Evolutionary conservation across 2,329 filamentous ascomycete genomes (phyloP), one percentile per base, ranked within the genome.

Genomic region (Mycogone perniciosa): DNA sequence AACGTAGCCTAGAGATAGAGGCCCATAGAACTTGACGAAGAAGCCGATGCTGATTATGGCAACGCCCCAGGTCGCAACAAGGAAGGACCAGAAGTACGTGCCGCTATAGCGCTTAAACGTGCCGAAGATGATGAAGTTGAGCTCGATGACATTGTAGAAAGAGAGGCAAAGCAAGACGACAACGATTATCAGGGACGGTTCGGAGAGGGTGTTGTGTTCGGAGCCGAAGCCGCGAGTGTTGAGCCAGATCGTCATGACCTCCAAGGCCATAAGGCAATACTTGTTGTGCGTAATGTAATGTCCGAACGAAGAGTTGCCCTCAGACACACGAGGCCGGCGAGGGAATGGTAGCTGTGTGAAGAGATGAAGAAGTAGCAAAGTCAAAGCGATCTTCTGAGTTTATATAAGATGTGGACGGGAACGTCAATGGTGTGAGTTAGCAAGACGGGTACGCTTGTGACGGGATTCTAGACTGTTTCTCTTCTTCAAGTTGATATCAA

Each of bases 41-140:
- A 77, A 77, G 2, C 75, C 76, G 1, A 72, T 56, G 8, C 68
- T 61, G 54, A 78, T 65, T 0, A 65, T n/a, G 0, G 60, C 56
- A 9, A 71, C 65, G 0, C 68, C 69, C 54, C 59, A 61, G 2
- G 68, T 65, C 1, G 67, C 60, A 4, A 62, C 54, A 6, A 70
- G 46, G 38, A 71, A 65, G 38, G 67, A 69, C 67, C 68, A 71
- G 31, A 71, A 71, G 54, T 71, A 71, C 1, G 69, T 57, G 2
- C 69, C 67, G 1, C 54, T 42, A 31, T 64, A 64, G 2, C 62
- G 57, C 47, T 67, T 66, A 50, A 71, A 71, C 47, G 65, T 68
- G 11, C 59, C 55, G 29, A 63, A 61, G 51, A 70, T 66, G 56
- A 70, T 67, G 40, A 66, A 62, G 27, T 54, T 63, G 6, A 71